phyloP scores from a whole-genome alignment of 2,329 filamentous ascomycete species.

The Fusarium sp. region DNA sequence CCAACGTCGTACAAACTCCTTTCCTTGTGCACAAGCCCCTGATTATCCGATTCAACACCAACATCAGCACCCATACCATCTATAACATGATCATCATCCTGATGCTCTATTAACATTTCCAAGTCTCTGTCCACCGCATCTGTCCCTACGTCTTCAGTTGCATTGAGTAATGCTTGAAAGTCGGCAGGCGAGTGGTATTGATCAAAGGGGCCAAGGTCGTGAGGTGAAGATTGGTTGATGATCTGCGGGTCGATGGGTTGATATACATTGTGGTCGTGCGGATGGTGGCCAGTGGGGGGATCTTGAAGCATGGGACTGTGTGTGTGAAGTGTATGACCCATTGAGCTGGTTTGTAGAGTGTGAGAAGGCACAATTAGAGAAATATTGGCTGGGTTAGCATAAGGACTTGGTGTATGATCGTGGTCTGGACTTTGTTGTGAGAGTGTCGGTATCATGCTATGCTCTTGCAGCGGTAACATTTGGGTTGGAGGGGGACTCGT shows the following conservation, averaged over 20 bases:
- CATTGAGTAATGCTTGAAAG: constrained; percentile 68
- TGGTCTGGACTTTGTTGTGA: constrained; percentile 45
- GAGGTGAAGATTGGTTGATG: constrained; percentile 55
- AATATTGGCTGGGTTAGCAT: constrained; percentile 64
- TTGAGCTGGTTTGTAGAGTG: constrained; percentile 51
- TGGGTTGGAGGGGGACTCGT: constrained; percentile 36
- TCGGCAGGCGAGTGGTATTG: constrained; percentile 61
- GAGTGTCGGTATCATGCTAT: constrained; percentile 48
- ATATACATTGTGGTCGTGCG: constrained; percentile 53
- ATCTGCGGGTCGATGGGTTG: constrained; percentile 73
- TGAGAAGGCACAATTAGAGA: constrained; percentile 58
- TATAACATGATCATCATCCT: constrained; percentile 56
- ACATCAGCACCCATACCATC: constrained; percentile 34
- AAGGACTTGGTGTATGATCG: constrained; percentile 54
- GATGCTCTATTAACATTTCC: constrained; percentile 66
- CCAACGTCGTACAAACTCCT: constrained; percentile 49
- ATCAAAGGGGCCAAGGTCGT: constrained; percentile 56
- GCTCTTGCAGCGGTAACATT: constrained; percentile 51
- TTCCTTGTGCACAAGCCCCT: constrained; percentile 43
- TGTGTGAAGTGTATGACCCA: constrained; percentile 47
- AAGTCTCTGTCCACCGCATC: constrained; percentile 63
- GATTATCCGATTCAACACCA: constrained; percentile 21
- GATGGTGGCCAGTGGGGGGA: constrained; percentile 48
- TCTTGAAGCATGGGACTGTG: constrained; percentile 52
- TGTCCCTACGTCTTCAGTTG: constrained; percentile 57